Conservation (phyloP, 2,329 filamentous ascomycete species). For the Zasmidium angulare region DNA sequence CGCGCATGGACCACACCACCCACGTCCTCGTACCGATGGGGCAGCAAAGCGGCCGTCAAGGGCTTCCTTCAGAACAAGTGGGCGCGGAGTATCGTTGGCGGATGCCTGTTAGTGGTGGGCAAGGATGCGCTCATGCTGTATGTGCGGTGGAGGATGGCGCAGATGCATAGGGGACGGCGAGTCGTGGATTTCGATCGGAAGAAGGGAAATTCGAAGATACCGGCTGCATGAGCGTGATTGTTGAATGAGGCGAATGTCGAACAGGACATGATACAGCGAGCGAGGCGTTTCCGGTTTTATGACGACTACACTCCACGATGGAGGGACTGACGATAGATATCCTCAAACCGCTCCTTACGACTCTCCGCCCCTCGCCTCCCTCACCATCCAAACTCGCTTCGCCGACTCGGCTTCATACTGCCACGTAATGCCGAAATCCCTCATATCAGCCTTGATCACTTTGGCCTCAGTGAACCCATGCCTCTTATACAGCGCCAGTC, state of each 20-base stretch:
- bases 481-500: constrained; percentile 9
- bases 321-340: too few relatives aligned
- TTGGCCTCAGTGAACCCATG: constrained; percentile 11
- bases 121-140: constrained; percentile 68
- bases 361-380: constrained; percentile 6
- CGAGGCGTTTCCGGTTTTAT: not conserved
- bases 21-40: constrained; percentile 9
- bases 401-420: constrained; percentile 26
- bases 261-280: not conserved
- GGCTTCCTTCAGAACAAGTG: constrained; percentile 75
- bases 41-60: not conserved
- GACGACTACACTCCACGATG: too few relatives aligned
- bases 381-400: constrained; percentile 28
- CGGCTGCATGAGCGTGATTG: not conserved
- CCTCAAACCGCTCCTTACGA: too few relatives aligned
- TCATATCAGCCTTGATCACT: constrained; percentile 28
- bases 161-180: constrained; percentile 46
- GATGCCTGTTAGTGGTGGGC: constrained; percentile 81
- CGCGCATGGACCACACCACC: constrained; percentile 61
- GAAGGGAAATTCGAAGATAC: constrained; percentile 2
- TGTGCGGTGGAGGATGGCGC: constrained; percentile 52
- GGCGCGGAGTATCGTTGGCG: constrained; percentile 85
- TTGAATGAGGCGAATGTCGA: not conserved
- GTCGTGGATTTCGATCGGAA: constrained; percentile 42
- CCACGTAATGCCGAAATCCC: constrained; percentile 20